Conservation (phyloP, 2,329 filamentous ascomycete species). For the Trichoderma breve region DNA sequence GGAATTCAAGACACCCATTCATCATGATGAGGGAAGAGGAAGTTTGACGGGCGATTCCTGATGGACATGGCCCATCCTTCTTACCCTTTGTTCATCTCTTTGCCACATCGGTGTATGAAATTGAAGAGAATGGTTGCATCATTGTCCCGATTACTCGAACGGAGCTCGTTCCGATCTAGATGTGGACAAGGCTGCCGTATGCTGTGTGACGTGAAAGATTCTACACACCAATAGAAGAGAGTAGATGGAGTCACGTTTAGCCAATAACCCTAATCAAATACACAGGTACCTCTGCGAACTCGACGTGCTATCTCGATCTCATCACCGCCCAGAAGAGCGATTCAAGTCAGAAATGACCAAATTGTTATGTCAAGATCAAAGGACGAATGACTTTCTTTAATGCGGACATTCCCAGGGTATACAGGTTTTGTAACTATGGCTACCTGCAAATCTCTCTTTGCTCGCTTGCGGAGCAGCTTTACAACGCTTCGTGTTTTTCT, state of each 20-base stretch:
- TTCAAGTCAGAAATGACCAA: background rate
- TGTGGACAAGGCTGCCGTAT: conserved; percentile 1
- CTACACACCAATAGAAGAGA: background rate
- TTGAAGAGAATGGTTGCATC: background rate
- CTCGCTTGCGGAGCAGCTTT: background rate
- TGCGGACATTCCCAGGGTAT: background rate
- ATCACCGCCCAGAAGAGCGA: background rate
- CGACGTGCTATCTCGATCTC: background rate
- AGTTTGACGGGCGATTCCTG: background rate
- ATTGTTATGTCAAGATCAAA: background rate
- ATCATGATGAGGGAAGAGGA: background rate
- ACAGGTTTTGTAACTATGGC: background rate
- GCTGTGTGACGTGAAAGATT: conserved; percentile 1
- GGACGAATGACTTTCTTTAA: background rate
- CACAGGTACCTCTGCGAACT: background rate
- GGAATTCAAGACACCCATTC: background rate
- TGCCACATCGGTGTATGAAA: background rate
- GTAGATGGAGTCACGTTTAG: background rate
- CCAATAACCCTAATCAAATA: background rate
- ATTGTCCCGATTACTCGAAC: background rate
- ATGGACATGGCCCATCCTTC: too few species aligned
- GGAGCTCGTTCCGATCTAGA: background rate
- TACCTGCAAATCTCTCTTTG: background rate
- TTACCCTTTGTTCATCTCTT: background rate
- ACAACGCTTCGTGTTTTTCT: background rate